phyloP scores from a whole-genome alignment of 2,329 filamentous ascomycete genomes.

The Meredithiella fracta region DNA sequence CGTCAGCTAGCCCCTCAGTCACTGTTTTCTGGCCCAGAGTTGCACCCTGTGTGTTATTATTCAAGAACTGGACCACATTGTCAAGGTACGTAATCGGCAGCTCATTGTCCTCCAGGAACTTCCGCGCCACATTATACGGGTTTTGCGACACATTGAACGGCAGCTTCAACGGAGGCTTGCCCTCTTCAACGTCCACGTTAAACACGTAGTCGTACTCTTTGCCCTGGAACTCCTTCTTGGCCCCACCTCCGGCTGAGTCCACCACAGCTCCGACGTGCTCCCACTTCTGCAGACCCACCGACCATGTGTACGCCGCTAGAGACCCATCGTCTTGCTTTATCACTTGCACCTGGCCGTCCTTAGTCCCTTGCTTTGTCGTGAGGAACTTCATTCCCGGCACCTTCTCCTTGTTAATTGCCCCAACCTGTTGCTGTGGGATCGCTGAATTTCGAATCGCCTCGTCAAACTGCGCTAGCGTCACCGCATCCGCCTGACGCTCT shows the following conservation, averaged over 20 bases:
- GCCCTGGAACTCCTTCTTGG: slow-evolving; percentile 60
- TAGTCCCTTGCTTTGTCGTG: slow-evolving; percentile 66
- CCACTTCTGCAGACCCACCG: slow-evolving; percentile 54
- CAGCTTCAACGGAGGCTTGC: slow-evolving; percentile 81
- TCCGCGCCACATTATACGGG: slow-evolving; percentile 77
- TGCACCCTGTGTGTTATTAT: slow-evolving; percentile 73
- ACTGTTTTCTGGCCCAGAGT: slow-evolving; percentile 53
- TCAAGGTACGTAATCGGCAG: slow-evolving; percentile 77
- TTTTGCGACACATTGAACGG: slow-evolving; percentile 88
- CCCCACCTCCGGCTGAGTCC: slow-evolving; percentile 64
- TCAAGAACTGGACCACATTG: slow-evolving; percentile 83
- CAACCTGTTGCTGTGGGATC: slow-evolving; percentile 74
- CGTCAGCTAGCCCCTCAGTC: slow-evolving; percentile 58
- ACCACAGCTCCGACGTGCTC: slow-evolving; percentile 87
- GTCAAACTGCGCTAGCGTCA: slow-evolving; percentile 58
- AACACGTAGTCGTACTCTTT: slow-evolving; percentile 94
- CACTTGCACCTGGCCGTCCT: slow-evolving; percentile 91
- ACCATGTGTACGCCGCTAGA: slow-evolving; percentile 82
- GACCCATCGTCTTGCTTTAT: slow-evolving; percentile 68
- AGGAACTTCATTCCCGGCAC: slow-evolving; percentile 80
- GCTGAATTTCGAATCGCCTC: slow-evolving; percentile 66
- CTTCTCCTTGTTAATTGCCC: slow-evolving; percentile 78
- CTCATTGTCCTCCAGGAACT: slow-evolving; percentile 80
- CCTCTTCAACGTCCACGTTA: slow-evolving; percentile 90
- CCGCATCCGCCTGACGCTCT: slow-evolving; percentile 52